Evolutionary conservation across 805 yeast genomes (phyloP).

Genomic region (Ogataea methanolica): DNA sequence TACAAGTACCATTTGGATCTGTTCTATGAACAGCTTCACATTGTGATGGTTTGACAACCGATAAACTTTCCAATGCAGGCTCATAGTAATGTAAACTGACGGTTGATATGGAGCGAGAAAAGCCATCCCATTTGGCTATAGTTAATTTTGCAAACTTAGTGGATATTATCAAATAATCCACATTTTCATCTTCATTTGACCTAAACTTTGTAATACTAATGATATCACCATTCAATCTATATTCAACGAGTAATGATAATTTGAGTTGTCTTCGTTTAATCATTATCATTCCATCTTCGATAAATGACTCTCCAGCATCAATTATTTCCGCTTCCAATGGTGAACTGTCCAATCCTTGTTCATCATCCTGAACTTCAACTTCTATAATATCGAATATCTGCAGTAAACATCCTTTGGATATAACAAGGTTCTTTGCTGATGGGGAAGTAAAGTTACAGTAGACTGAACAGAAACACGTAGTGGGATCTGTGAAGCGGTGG

Average conservation of each 20-base stretch:
- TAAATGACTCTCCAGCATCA: conserved; percentile 15
- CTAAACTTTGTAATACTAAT: conserved; percentile 50
- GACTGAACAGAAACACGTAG: conserved; percentile 61
- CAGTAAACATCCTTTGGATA: conserved; percentile 66
- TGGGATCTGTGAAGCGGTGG: conserved; percentile 71
- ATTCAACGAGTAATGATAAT: conserved; percentile 53
- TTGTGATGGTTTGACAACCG: conserved; percentile 36
- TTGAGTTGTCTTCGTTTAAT: conserved; percentile 20
- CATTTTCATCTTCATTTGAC: conserved; percentile 38
- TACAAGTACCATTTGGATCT: conserved; percentile 59
- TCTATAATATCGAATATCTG: conserved; percentile 50
- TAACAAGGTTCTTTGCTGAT: conserved; percentile 49
- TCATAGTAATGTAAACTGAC: conserved; percentile 86
- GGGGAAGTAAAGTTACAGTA: conserved; percentile 40
- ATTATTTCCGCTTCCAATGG: conserved; percentile 9
- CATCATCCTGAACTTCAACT: conserved; percentile 16
- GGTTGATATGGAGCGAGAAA: conserved; percentile 53
- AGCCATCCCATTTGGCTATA: conserved; percentile 64
- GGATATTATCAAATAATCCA: conserved; percentile 61
- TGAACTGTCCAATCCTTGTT: conserved; percentile 7
- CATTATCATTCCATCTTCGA: conserved; percentile 18
- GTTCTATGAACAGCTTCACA: conserved; percentile 43
- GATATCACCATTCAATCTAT: conserved; percentile 65
- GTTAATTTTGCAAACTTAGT: conserved; percentile 78
- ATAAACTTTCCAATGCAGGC: conserved; percentile 48